Evolutionary conservation across 768 basidiomycete genomes (phyloP).

Genomic region (Lanmaoa pseudosensibilis): DNA sequence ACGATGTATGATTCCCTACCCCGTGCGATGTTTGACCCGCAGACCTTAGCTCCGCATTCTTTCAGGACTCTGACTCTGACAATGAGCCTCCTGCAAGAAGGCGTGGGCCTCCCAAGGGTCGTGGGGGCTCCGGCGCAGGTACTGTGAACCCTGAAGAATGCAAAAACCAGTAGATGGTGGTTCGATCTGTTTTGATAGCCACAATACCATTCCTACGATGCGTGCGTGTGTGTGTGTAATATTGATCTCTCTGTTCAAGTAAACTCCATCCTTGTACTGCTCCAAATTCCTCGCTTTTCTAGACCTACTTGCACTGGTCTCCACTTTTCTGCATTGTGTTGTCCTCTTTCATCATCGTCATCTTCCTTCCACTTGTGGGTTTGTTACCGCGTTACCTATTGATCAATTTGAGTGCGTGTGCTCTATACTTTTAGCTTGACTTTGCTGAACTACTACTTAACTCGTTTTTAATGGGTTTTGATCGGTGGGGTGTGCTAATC

Average conservation of each 20-base stretch:
- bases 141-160: constrained; percentile 76
- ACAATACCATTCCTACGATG: constrained; percentile 21
- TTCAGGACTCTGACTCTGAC: constrained; percentile 70
- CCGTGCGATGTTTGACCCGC: constrained; percentile 16
- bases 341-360: not conserved
- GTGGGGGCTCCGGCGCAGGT: constrained; percentile 42
- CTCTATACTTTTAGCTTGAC: constrained; percentile 9
- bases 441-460: constrained; percentile 19
- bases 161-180: constrained; percentile 73
- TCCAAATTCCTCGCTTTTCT: not conserved
- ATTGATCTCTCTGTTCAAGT: constrained; percentile 14
- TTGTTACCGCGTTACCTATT: constrained; percentile 8
- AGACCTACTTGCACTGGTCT: not conserved
- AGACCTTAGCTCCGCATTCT: constrained; percentile 18
- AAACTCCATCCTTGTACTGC: constrained; percentile 16
- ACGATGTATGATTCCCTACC: constrained; percentile 47
- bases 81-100: constrained; percentile 57
- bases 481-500: too few species aligned
- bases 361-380: constrained; percentile 7
- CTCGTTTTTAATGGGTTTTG: constrained; percentile 21
- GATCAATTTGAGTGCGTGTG: constrained; percentile 12
- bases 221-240: constrained; percentile 15
- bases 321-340: not conserved
- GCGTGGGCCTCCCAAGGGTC: constrained; percentile 58
- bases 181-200: constrained; percentile 11